Conservation (phyloP, 1,284 basidiomycete genomes). For the Athelia psychrophila region DNA sequence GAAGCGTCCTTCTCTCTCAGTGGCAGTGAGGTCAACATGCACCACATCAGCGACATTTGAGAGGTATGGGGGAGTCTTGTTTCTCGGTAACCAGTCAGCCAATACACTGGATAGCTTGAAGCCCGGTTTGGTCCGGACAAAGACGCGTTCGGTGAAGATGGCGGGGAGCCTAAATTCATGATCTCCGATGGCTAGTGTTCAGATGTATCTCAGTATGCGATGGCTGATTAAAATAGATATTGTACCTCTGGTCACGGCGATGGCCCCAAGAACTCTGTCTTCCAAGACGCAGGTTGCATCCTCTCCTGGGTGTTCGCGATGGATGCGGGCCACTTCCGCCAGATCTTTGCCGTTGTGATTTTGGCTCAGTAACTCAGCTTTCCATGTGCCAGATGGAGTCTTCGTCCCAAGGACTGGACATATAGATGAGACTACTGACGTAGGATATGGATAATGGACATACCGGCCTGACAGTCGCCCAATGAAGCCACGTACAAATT, state of each 20-base stretch:
- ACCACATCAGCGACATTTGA: conserved; percentile 23
- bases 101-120: conserved; percentile 14
- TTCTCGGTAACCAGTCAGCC: conserved; percentile 19
- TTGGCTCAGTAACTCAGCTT: conserved; percentile 21
- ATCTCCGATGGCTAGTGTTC: conserved; percentile 31
- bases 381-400: conserved; percentile 20
- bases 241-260: conserved; percentile 34
- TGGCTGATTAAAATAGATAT: not conserved
- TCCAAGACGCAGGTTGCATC: conserved; percentile 20
- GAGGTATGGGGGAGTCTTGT: conserved; percentile 30
- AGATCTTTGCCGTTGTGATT: conserved; percentile 31
- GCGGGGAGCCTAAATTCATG: conserved; percentile 32
- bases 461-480: conserved; percentile 36
- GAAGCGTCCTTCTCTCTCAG: conserved; percentile 3
- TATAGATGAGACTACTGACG: conserved; percentile 8
- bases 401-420: conserved; percentile 24
- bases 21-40: conserved; percentile 13
- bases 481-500: conserved; percentile 35
- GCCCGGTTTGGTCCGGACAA: conserved; percentile 23
- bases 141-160: conserved; percentile 29
- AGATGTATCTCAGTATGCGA: conserved; percentile 1
- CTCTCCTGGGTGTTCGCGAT: conserved; percentile 31
- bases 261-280: conserved; percentile 26
- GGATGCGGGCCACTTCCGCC: conserved; percentile 25
- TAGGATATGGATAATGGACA: conserved; percentile 4